Base-by-base conservation (phyloP, 2,329 filamentous ascomycete genomes). In the Cladosporium colombiae region DNA sequence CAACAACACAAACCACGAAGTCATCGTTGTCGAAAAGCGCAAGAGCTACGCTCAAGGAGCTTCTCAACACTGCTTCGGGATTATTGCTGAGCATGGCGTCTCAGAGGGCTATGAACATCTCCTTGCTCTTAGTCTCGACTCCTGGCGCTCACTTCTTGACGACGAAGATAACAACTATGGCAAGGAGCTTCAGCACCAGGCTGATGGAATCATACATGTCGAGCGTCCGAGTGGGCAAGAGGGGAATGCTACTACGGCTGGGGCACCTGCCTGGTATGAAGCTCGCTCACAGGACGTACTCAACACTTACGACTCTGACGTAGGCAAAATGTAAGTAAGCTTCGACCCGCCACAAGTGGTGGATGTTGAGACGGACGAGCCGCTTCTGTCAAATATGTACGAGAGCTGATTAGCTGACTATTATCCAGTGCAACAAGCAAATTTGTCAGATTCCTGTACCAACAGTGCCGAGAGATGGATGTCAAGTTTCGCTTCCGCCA, bases 21-120 rank as follows among this genome's bases (percentile, higher is more conserved):
- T 74, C 60, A 68, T 67, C 3, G 69, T 74, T 13, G 62, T 74
- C n/a, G 72, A 74, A 2, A 65, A 70, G 46, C 63, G 68, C 21
- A 49, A 52, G 11, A 52, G 21, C 16, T 58, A 55, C 29, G 70
- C 66, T 37, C 27, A 62, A 40, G 67, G 69, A n/a, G 69, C 69
- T 14, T 71, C 70, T 7, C 66, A 61, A 0, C 40, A 68, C 5
- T 70, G 67, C 49, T 64, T 67, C 1, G 72, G 72, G 21, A 40
- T 74, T 14, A 61, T 74, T 11, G 65, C 62, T 2, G 49, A 57
- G 0, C 52, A 66, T 18, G 66, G 62, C 25, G 46, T 70, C 46
- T 62, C 64, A 6, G 50, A 68, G 11, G 27, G 21, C 5, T 64
- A 65, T 18, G 50, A 61, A 1, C 16, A 44, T 4, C 64, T 73